Evolutionary conservation across 352 stramenopile genomes (phyloP).

Genomic region (Pythium vanterpoolii): DNA sequence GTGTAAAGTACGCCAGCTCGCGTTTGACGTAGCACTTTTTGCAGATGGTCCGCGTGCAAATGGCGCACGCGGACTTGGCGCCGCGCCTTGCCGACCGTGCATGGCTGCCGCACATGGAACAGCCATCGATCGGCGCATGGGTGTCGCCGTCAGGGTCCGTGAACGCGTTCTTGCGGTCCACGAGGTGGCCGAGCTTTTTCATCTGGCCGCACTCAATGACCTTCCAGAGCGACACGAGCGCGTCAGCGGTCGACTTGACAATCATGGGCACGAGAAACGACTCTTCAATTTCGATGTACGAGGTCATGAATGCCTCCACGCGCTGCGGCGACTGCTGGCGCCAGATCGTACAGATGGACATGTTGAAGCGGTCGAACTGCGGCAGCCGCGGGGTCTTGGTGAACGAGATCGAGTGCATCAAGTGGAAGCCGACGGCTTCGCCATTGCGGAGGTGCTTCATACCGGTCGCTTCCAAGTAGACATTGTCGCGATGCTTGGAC

Average conservation of each 20-base stretch:
- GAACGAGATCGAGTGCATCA: conserved; percentile 62
- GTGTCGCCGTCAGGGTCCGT: neutral
- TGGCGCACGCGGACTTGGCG: neutral
- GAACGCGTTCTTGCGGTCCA: neutral
- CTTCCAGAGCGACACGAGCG: neutral
- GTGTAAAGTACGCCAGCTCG: neutral
- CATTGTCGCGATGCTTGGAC: conserved; percentile 43
- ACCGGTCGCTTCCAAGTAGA: conserved; percentile 58
- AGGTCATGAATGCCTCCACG: conserved; percentile 2
- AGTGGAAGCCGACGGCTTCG: conserved; percentile 50
- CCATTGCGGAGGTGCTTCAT: conserved; percentile 32
- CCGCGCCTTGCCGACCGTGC: neutral
- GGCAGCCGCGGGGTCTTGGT: conserved; percentile 33
- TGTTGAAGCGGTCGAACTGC: conserved; percentile 38
- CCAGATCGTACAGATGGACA: conserved; percentile 54
- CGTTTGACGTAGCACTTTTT: neutral
- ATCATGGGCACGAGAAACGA: conserved; percentile 32
- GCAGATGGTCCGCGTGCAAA: neutral
- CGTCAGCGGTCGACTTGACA: neutral
- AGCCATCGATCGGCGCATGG: neutral
- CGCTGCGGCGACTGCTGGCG: conserved; percentile 18
- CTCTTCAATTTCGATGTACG: neutral
- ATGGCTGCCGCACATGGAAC: neutral
- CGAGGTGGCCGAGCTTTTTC: neutral
- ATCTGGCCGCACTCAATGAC: neutral